phyloP scores from a whole-genome alignment of 495 filamentous ascomycete species.

The Tuber calosporum region DNA sequence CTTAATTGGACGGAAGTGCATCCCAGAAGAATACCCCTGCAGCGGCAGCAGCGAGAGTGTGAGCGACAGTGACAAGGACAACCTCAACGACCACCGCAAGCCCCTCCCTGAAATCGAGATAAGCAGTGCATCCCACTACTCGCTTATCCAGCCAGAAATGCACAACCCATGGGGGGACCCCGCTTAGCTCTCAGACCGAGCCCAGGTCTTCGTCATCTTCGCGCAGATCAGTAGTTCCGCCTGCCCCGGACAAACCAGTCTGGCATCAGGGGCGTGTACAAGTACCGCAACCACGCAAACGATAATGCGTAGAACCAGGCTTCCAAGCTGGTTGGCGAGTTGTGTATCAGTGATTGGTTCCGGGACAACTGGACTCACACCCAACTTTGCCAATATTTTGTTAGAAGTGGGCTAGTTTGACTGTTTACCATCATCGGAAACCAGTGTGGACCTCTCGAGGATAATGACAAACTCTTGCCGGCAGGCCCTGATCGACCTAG shows the following conservation, averaged over 20 bases:
- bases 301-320: not conserved
- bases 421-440: too few relatives aligned
- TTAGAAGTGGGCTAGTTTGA: too few relatives aligned
- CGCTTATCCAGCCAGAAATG: not conserved
- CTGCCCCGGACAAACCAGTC: not conserved
- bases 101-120: not conserved
- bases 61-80: not conserved
- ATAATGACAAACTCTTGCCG: too few relatives aligned
- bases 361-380: too few relatives aligned
- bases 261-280: not conserved
- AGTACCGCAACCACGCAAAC: not conserved
- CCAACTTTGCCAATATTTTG: too few relatives aligned
- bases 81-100: not conserved
- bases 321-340: not conserved
- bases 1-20: too few relatives aligned
- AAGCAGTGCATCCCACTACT: not conserved
- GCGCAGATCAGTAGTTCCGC: not conserved
- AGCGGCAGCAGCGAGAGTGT: not conserved
- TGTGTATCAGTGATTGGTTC: not conserved
- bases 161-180: not conserved
- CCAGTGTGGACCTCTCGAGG: too few relatives aligned
- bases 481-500: too few relatives aligned
- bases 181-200: not conserved
- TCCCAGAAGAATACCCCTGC: not conserved
- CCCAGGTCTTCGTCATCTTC: not conserved